These are phyloP conservation scores for Geranium brycei DNA, from an alignment of 345 rosid genomes.

Conservation along the genomic window DNA sequence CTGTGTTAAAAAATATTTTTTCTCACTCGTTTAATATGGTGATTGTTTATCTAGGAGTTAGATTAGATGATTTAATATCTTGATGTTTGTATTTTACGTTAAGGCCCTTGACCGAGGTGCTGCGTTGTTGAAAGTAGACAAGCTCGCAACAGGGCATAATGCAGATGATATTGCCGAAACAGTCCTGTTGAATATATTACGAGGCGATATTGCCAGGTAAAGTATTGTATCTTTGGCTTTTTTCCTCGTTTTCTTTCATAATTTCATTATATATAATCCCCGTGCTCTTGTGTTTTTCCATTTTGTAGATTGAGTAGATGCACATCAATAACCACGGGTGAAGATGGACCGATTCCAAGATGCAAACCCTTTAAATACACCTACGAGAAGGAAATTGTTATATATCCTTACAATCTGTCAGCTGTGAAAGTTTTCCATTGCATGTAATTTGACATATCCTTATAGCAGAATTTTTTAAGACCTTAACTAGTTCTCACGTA, in stretches of 20 bases:
- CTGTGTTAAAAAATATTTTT: not conserved
- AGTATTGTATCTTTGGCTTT: not conserved
- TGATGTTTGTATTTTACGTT: slow-evolving; percentile 6
- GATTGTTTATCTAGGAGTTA: not conserved
- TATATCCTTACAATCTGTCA: slow-evolving; percentile 51
- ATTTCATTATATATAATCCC: too few relatives aligned
- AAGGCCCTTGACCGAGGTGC: slow-evolving; percentile 98
- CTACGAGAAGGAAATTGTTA: slow-evolving; percentile 91
- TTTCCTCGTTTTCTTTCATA: slow-evolving; percentile 1
- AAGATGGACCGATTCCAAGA: slow-evolving; percentile 92
- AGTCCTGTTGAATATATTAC: slow-evolving; percentile 68
- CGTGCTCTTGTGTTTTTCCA: not conserved
- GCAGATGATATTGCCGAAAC: slow-evolving; percentile 98
- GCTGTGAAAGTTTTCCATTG: slow-evolving; percentile 2
- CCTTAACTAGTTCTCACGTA: slow-evolving; percentile 65
- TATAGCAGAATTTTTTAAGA: slow-evolving; percentile 4
- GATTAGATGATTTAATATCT: not conserved
- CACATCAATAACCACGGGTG: slow-evolving; percentile 79
- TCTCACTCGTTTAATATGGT: not conserved
- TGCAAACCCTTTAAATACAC: slow-evolving; percentile 96
- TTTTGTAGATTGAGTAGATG: slow-evolving; percentile 67
- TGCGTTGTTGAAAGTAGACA: slow-evolving; percentile 73
- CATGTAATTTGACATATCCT: not conserved
- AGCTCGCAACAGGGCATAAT: slow-evolving; percentile 82
- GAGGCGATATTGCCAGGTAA: slow-evolving; percentile 94